Percentiles rank a stretch among this genome's conserved stretches.
Evolutionary conservation across 2,329 filamentous ascomycete genomes (phyloP).

Genomic region (Fusarium kyushuense): DNA sequence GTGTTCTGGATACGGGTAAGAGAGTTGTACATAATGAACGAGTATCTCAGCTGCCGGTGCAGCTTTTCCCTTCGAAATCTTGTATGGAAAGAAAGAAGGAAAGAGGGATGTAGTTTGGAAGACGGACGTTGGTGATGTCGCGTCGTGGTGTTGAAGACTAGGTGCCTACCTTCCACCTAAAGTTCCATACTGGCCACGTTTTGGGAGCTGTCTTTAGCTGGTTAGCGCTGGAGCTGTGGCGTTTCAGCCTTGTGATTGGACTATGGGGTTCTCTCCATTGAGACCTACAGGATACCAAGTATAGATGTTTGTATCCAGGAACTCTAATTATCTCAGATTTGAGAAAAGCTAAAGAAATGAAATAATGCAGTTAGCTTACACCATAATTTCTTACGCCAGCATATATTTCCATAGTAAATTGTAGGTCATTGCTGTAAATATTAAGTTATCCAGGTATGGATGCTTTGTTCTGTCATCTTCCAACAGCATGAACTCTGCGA

Average conservation of each 20-base stretch:
- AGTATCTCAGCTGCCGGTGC: constrained; percentile 21
- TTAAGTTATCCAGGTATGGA: neutral
- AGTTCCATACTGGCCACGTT: constrained; percentile 40
- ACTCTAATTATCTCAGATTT: neutral
- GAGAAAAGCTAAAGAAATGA: neutral
- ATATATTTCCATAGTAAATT: neutral
- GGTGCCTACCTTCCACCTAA: neutral
- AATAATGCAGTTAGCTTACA: neutral
- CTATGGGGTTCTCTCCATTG: constrained; percentile 8
- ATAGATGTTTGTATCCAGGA: neutral
- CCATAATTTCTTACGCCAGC: neutral
- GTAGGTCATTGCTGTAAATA: neutral
- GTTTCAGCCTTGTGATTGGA: constrained; percentile 46
- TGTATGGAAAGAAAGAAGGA: constrained; percentile 11
- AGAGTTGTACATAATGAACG: constrained; percentile 82
- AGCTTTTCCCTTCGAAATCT: constrained; percentile 32
- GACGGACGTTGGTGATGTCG: constrained; percentile 31
- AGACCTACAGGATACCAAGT: neutral
- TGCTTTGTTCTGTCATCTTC: neutral
- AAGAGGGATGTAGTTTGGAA: constrained; percentile 6
- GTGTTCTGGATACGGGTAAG: constrained; percentile 88
- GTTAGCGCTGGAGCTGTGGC: constrained; percentile 30
- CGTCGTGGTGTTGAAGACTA: constrained; percentile 35
- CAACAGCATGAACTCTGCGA: constrained; percentile 32
- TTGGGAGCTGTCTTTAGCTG: constrained; percentile 38